Evolutionary conservation across 306 rosid genomes (phyloP), one percentile per base, ranked within the genome.

Genomic region (Ormosia semicastrata): DNA sequence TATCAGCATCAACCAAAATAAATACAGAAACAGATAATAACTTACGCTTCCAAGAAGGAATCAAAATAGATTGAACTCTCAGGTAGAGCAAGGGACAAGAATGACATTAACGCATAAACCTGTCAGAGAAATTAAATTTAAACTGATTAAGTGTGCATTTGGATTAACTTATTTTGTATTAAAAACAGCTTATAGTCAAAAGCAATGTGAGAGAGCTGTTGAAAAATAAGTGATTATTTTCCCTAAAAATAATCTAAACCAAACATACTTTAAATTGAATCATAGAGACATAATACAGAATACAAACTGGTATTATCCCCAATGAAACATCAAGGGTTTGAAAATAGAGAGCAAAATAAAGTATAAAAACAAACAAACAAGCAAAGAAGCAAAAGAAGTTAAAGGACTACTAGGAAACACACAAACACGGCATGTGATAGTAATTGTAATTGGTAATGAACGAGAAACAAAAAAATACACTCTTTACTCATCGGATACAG

Each of bases 31-130:
- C 12, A 47, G 41, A 71, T 78, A 72, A 18, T 60, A 37, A 90
- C 98, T 94, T 92, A 94, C 98, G 89, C 93, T 92, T 94, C 98
- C 36, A 94, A 86, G 49, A 92, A 81, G 59, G 98, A 94, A 83
- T 90, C 88, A 58, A 94, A 94, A 86, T 94, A 94, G 71, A 94
- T 92, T 58, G 98, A 89, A 66, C 90, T 75, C 44, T n/a, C 67
- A 4, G 94, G 97, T 54, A 92, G 77, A 83, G 89, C 89, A 66
- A 94, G 98, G 77, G 92, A 88, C 81, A 89, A 85, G 90, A 94
- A 94, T 56, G 98, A 94, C 92, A 85, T 94, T 57, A 90, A 73
- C 3, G 98, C 98, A 75, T 94, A 94, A 67, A 94, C 92, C 98
- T 94, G 94, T 11, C 10, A 78, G 41, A 68, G 69, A 69, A 73